Evolutionary conservation across 306 rosid genomes (phyloP).

Genomic region (Cyamopsis tetragonoloba): DNA sequence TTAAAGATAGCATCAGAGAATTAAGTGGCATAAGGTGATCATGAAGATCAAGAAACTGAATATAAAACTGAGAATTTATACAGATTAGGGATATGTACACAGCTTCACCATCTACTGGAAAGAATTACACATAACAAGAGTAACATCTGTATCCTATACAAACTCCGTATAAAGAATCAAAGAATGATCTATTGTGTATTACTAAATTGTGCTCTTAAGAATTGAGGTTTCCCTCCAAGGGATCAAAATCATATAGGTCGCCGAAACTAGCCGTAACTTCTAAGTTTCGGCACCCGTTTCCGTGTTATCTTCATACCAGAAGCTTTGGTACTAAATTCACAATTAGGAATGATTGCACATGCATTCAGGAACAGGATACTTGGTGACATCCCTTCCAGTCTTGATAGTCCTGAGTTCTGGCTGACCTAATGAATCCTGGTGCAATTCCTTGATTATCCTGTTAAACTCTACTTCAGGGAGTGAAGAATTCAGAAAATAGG

Average conservation of each 20-base stretch:
- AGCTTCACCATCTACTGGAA: conserved; percentile 23
- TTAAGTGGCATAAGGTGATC: not conserved
- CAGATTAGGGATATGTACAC: conserved; percentile 31
- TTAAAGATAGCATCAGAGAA: too few relatives aligned
- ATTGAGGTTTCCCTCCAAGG: conserved; percentile 24
- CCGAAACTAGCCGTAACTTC: not conserved
- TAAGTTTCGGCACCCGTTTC: not conserved
- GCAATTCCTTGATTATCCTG: conserved; percentile 60
- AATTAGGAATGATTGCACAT: conserved; percentile 56
- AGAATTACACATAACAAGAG: conserved; percentile 28
- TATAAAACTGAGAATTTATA: conserved; percentile 15
- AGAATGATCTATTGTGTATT: conserved; percentile 39
- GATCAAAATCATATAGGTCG: not conserved
- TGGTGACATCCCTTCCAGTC: conserved; percentile 76
- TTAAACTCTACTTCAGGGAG: conserved; percentile 73
- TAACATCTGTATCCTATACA: conserved; percentile 30
- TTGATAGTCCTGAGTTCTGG: conserved; percentile 77
- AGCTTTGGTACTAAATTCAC: conserved; percentile 16
- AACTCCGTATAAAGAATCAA: conserved; percentile 55
- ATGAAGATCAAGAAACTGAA: conserved; percentile 1
- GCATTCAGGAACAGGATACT: conserved; percentile 84
- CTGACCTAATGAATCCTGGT: conserved; percentile 77
- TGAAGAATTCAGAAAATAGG: conserved; percentile 64
- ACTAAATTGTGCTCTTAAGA: conserved; percentile 2
- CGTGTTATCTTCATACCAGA: not conserved